A percentile compares a stretch with the other conserved stretches of the same genome.
These are phyloP conservation scores for Rachicladosporium sp. DNA, from an alignment of 2,329 filamentous ascomycete genomes.

Conservation along the genomic window DNA sequence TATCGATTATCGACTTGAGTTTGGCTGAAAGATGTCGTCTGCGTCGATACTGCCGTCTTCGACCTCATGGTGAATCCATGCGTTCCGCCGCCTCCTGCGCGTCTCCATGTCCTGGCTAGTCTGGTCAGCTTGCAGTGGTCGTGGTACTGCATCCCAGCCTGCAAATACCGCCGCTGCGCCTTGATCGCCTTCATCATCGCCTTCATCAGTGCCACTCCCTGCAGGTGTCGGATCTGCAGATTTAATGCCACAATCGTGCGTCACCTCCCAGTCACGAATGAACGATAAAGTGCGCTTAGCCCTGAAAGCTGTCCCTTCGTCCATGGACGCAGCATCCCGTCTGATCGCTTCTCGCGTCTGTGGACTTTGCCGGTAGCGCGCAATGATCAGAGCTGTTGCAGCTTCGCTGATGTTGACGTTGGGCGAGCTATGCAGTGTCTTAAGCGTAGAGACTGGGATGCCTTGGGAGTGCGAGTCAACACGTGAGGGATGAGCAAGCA, in stretches of 20 bases:
- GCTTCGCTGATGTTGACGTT: constrained; percentile 33
- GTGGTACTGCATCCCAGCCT: background rate
- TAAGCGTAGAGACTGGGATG: constrained; percentile 30
- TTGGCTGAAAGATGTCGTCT: constrained; percentile 1
- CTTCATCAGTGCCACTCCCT: constrained; percentile 63
- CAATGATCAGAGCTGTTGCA: constrained; percentile 17
- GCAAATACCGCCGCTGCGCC: background rate
- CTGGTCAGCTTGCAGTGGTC: background rate
- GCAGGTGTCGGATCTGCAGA: constrained; percentile 48
- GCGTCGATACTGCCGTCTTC: background rate
- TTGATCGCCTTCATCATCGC: background rate
- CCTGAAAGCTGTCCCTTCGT: background rate
- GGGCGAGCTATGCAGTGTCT: constrained; percentile 27
- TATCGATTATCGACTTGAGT: background rate
- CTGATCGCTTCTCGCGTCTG: background rate
- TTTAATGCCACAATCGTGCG: constrained; percentile 30
- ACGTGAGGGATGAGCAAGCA: background rate
- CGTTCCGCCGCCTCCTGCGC: background rate
- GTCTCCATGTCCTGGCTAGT: background rate
- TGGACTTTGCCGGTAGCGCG: constrained; percentile 8
- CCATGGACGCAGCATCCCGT: constrained; percentile 1
- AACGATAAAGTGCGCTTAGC: constrained; percentile 1
- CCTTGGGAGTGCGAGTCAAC: constrained; percentile 13
- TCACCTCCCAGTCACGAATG: constrained; percentile 28
- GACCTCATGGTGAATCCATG: background rate